Evolutionary conservation across 345 rosid species (phyloP).

Genomic region (Brassica carinata): DNA sequence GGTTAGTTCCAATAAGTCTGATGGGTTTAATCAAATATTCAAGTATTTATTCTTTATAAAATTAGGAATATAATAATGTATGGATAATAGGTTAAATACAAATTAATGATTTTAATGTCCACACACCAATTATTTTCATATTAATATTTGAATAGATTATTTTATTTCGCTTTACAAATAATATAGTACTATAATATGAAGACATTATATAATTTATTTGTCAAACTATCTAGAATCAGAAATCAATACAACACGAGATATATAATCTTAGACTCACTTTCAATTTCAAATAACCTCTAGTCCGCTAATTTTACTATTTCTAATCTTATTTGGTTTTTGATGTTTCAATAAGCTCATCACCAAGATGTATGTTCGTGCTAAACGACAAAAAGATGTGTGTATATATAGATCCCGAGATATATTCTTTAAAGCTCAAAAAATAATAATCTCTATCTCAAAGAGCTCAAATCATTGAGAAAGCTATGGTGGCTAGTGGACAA

Average conservation of each 20-base stretch:
- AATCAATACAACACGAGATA: neutral
- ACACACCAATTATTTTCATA: too few species aligned
- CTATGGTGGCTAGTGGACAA: constrained; percentile 53
- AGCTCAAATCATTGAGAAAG: constrained; percentile 24
- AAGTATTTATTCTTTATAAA: neutral
- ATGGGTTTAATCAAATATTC: neutral
- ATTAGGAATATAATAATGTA: neutral
- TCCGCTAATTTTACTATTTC: neutral
- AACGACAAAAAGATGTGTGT: constrained; percentile 22
- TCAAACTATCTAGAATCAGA: too few species aligned
- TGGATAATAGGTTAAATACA: too few species aligned
- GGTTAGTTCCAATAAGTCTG: neutral
- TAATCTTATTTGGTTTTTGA: neutral
- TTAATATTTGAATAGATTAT: too few species aligned
- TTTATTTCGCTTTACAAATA: too few species aligned
- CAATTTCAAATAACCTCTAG: neutral
- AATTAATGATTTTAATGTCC: too few species aligned
- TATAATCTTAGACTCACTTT: neutral
- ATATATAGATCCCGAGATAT: constrained; percentile 28
- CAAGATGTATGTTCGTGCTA: constrained; percentile 22
- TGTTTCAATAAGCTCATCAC: constrained; percentile 7
- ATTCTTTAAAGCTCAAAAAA: constrained; percentile 12
- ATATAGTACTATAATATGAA: too few species aligned
- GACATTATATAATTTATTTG: too few species aligned
- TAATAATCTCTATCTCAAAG: constrained; percentile 11